phyloP scores from a whole-genome alignment of 163 green algal species.

The Coccomyxa subellipsoidea region DNA sequence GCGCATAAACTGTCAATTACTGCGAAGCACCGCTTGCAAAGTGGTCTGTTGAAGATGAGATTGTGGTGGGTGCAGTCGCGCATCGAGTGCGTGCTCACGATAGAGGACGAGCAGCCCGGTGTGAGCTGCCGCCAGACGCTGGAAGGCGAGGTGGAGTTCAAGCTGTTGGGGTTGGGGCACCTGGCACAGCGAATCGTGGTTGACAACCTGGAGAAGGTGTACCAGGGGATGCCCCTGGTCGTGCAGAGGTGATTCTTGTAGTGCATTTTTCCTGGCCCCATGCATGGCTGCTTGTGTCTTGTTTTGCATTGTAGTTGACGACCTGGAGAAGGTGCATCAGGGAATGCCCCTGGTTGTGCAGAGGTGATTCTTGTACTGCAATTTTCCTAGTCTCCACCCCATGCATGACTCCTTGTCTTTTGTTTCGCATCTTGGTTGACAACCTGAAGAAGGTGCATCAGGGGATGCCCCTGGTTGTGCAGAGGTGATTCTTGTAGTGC shows the following conservation, averaged over 20 bases:
- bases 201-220: constrained; percentile 21
- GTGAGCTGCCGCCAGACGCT: constrained; percentile 26
- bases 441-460: constrained; percentile 21
- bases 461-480: constrained; percentile 18
- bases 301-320: constrained; percentile 26
- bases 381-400: no score
- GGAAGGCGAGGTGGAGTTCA: constrained; percentile 19
- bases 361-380: no score
- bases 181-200: constrained; percentile 28
- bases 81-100: constrained; percentile 22
- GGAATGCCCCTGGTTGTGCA: constrained; percentile 22
- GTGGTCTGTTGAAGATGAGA: no score
- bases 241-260: constrained; percentile 25
- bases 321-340: constrained; percentile 23
- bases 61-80: constrained; percentile 19
- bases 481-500: constrained; percentile 16
- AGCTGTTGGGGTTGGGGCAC: constrained; percentile 14
- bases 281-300: no score
- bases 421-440: constrained; percentile 23
- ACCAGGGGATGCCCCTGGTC: constrained; percentile 21
- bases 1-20: no score
- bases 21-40: no score
- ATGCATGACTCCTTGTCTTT: no score
- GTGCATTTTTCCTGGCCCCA: no score
- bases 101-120: constrained; percentile 6